These are phyloP conservation scores for Exophiala mesophila DNA, from an alignment of 2,329 filamentous ascomycete species.

Conservation along the genomic window DNA sequence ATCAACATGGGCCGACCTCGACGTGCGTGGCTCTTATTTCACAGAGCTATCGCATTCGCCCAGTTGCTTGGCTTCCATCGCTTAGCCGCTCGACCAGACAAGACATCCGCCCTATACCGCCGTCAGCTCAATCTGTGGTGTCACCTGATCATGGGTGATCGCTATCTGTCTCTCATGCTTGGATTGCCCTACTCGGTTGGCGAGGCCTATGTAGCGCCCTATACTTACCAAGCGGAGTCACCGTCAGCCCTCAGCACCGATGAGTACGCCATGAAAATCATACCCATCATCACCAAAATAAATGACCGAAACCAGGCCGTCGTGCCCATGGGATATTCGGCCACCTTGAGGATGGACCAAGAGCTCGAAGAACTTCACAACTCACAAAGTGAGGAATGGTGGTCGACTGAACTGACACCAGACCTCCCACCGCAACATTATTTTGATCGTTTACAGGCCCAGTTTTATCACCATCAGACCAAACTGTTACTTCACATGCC, in stretches of 20 bases:
- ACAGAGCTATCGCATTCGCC: constrained; percentile 49
- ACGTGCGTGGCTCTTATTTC: constrained; percentile 49
- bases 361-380: constrained; percentile 34
- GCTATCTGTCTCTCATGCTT: constrained; percentile 49
- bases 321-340: constrained; percentile 33
- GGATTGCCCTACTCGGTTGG: constrained; percentile 47
- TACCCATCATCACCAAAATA: constrained; percentile 35
- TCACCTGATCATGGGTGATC: constrained; percentile 41
- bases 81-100: constrained; percentile 28
- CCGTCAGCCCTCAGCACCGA: constrained; percentile 23
- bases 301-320: constrained; percentile 40
- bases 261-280: constrained; percentile 31
- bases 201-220: constrained; percentile 30
- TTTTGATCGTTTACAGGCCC: constrained; percentile 33
- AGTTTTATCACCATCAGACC: constrained; percentile 38
- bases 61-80: constrained; percentile 49
- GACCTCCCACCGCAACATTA: constrained; percentile 28
- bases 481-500: constrained; percentile 43
- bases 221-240: constrained; percentile 26
- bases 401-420: constrained; percentile 26
- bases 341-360: constrained; percentile 39
- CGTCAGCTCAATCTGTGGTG: constrained; percentile 39
- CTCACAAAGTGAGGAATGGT: constrained; percentile 31
- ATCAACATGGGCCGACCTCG: constrained; percentile 53
- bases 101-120: constrained; percentile 27